These are phyloP conservation scores for Henckelia pumila DNA, from an alignment of 257 asterid genomes.

Conservation along the genomic window DNA sequence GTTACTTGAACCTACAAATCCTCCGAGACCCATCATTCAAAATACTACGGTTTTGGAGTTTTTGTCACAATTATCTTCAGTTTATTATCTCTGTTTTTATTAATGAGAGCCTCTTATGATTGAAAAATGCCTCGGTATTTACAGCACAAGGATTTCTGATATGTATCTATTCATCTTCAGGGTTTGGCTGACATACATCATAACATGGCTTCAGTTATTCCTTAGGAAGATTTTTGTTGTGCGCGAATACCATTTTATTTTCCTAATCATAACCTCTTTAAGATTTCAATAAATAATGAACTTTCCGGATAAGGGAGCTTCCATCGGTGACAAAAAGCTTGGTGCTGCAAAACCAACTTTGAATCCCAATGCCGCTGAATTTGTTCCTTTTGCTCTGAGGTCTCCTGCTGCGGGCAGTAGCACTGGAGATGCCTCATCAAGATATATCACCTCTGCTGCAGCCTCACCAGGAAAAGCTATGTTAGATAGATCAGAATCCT, in stretches of 20 bases:
- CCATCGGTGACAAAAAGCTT: slow-evolving; percentile 57
- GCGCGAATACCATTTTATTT: slow-evolving; percentile 25
- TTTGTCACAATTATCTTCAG: neutral
- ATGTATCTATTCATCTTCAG: slow-evolving; percentile 36
- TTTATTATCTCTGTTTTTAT: neutral
- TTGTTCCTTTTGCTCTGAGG: slow-evolving; percentile 71
- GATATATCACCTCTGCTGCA: slow-evolving; percentile 33
- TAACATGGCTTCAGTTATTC: slow-evolving; percentile 19
- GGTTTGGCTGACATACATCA: slow-evolving; percentile 60
- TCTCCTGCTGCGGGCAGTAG: slow-evolving; percentile 43
- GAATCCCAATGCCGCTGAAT: slow-evolving; percentile 94
- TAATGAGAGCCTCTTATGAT: neutral
- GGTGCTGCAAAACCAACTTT: slow-evolving; percentile 49
- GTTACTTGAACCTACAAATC: slow-evolving; percentile 10
- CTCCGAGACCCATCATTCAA: neutral
- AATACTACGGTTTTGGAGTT: neutral
- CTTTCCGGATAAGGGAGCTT: slow-evolving; percentile 60
- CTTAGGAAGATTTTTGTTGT: slow-evolving; percentile 22
- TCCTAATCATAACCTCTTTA: slow-evolving; percentile 3
- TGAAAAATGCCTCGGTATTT: neutral
- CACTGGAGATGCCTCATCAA: slow-evolving; percentile 42
- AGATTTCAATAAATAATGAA: slow-evolving; percentile 44
- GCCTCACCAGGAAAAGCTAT: slow-evolving; percentile 55
- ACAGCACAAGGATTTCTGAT: slow-evolving; percentile 24
- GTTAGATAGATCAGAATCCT: slow-evolving; percentile 69